These are phyloP conservation scores for Solanum ossicruentum DNA, from an alignment of 257 asterid genomes.

Conservation along the genomic window DNA sequence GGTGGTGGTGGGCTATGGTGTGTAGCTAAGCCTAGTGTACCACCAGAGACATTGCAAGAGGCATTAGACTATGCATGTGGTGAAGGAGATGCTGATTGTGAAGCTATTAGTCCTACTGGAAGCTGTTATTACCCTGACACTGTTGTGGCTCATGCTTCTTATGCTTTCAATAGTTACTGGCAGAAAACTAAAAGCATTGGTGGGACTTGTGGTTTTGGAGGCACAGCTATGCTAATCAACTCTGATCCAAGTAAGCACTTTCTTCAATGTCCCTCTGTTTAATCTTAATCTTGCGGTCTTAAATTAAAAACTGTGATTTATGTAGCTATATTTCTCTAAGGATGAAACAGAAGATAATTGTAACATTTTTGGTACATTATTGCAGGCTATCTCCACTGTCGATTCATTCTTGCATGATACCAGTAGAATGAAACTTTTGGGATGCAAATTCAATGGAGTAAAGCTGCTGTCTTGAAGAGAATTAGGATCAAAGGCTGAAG, in stretches of 20 bases:
- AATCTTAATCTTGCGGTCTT: neutral
- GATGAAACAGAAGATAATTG: neutral
- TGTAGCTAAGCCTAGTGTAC: slow-evolving; percentile 93
- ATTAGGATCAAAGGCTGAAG: neutral
- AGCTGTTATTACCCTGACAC: slow-evolving; percentile 58
- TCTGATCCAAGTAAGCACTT: slow-evolving; percentile 67
- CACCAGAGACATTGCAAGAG: slow-evolving; percentile 65
- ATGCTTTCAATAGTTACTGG: slow-evolving; percentile 88
- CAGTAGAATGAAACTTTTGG: neutral
- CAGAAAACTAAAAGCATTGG: slow-evolving; percentile 65
- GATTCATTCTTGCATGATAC: slow-evolving; percentile 38
- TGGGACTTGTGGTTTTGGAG: slow-evolving; percentile 81
- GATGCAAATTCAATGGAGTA: neutral
- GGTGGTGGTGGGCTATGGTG: slow-evolving; percentile 45
- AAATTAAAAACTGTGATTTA: neutral
- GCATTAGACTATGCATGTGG: slow-evolving; percentile 89
- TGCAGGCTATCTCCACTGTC: slow-evolving; percentile 79
- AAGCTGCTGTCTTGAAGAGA: neutral
- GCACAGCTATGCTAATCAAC: slow-evolving; percentile 79
- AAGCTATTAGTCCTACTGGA: slow-evolving; percentile 52
- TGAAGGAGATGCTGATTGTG: slow-evolving; percentile 77
- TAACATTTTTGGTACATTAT: neutral
- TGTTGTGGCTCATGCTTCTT: slow-evolving; percentile 78
- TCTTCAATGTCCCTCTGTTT: neutral
- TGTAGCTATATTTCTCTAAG: neutral